Base-by-base conservation (phyloP, 2,329 filamentous ascomycete genomes). In the Huntiella abstrusa region DNA sequence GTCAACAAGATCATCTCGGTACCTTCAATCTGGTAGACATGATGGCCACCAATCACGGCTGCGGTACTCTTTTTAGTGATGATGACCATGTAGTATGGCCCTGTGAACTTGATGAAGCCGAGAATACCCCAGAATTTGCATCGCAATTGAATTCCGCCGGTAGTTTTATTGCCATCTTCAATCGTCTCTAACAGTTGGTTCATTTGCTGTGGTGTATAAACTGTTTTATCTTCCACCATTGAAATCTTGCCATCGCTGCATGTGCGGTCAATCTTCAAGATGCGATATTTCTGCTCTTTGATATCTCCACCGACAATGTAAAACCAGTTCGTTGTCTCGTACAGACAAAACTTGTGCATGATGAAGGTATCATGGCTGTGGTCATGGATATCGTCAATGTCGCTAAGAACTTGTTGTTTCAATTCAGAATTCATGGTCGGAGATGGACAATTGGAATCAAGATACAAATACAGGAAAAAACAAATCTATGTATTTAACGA, bases 1-100 rank as follows among this genome's bases (percentile, higher is more conserved):
- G 84, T 88, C 51, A 98, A 66, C 0, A 88, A 84, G 12, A 98
- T 77, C 45, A 96, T 68, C 58, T 96, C 88, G 0, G 91, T 98
- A 22, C 78, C 86, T 57, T 96, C 88, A 47, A 98, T 77, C 62
- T 94, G 86, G 59, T 96, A 96, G 51, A 96, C 73, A 57, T 93
- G 94, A 59, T 96, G 91, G 0, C 91, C 91, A 13, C 91, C 91
- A 17, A 98, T 73, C 79, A 95, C 88, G 39, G 91, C 91, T 3
- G 94, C 87, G 49, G 92, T 92, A 57, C 83, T 91, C 64, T 92
- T 79, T 63, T 96, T 96, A 35, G 87, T 95, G 56, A 96, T 87
- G 42, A 96, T 65, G 28, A 96, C 71, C 87, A 98, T 96, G 60
- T 98, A 98, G 60, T 92, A 95, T 3, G 85, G 78, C 2, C 88